These are phyloP conservation scores for Ogataea angusta DNA, from an alignment of 805 yeast species.

Conservation along the genomic window DNA sequence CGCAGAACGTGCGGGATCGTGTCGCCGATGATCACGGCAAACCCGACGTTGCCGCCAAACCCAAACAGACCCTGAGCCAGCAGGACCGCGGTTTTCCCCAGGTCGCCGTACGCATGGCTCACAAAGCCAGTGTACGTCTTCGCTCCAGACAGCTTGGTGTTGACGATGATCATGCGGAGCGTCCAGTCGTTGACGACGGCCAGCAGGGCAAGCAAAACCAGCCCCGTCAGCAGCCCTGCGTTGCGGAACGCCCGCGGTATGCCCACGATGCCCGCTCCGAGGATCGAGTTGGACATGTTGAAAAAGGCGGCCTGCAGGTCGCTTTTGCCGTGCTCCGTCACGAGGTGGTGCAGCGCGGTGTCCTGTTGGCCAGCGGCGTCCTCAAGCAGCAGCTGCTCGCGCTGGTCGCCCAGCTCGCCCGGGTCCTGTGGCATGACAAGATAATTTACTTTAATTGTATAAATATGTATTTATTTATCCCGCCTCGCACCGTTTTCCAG, in stretches of 20 bases:
- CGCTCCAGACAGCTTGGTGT: constrained; percentile 74
- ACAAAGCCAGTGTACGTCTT: constrained; percentile 85
- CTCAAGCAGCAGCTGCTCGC: constrained; percentile 3
- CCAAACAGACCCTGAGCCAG: constrained; percentile 86
- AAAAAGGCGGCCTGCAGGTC: constrained; percentile 83
- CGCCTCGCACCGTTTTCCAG: constrained; percentile 11
- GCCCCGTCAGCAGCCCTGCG: constrained; percentile 75
- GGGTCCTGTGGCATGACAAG: background rate
- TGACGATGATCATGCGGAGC: constrained; percentile 68
- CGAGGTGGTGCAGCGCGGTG: constrained; percentile 7
- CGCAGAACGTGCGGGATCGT: constrained; percentile 86
- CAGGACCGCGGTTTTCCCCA: constrained; percentile 66
- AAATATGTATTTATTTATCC: background rate
- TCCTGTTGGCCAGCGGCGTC: constrained; percentile 1
- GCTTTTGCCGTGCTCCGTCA: constrained; percentile 39
- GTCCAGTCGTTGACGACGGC: constrained; percentile 89
- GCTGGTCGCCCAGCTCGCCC: background rate
- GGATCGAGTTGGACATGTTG: constrained; percentile 94
- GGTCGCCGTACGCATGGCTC: constrained; percentile 67
- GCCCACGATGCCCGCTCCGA: constrained; percentile 95
- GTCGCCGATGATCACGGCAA: constrained; percentile 92
- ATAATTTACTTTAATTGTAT: background rate
- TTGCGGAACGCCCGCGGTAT: constrained; percentile 86
- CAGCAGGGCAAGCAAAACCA: constrained; percentile 54
- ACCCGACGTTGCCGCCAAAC: constrained; percentile 91